Evolutionary conservation across 1,284 basidiomycete species (phyloP).

Genomic region (Cystobasidiaceae sp.): DNA sequence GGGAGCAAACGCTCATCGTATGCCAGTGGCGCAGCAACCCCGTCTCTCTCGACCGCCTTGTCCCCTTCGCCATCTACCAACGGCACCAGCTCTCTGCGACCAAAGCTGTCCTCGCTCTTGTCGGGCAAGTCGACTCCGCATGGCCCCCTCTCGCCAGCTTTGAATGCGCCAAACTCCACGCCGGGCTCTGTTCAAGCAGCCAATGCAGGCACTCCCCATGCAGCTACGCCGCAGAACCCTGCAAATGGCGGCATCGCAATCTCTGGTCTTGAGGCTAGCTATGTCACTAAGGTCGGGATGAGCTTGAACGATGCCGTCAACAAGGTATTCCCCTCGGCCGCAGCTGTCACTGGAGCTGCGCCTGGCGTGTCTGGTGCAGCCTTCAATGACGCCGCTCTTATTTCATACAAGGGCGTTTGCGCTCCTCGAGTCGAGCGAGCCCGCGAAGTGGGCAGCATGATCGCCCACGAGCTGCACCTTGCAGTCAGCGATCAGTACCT

Average conservation of each 20-base stretch:
- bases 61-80: background rate
- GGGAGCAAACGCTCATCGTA: slow-evolving; percentile 10
- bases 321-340: slow-evolving; percentile 37
- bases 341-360: background rate
- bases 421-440: slow-evolving; percentile 36
- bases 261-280: slow-evolving; percentile 37
- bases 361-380: slow-evolving; percentile 19
- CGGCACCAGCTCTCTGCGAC: background rate
- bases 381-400: slow-evolving; percentile 7
- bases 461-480: slow-evolving; percentile 35
- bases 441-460: slow-evolving; percentile 35
- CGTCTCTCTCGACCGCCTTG: background rate
- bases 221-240: background rate
- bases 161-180: background rate
- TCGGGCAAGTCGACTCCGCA: slow-evolving; percentile 18
- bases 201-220: background rate
- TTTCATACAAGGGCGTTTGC: slow-evolving; percentile 24
- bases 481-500: slow-evolving; percentile 41
- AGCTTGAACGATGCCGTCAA: slow-evolving; percentile 40
- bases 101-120: slow-evolving; percentile 25
- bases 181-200: background rate
- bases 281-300: slow-evolving; percentile 40
- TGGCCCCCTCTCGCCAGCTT: background rate
- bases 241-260: slow-evolving; percentile 9
- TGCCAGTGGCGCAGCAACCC: background rate